Base-by-base conservation (phyloP, 306 rosid species). In the Vigna mungo region DNA sequence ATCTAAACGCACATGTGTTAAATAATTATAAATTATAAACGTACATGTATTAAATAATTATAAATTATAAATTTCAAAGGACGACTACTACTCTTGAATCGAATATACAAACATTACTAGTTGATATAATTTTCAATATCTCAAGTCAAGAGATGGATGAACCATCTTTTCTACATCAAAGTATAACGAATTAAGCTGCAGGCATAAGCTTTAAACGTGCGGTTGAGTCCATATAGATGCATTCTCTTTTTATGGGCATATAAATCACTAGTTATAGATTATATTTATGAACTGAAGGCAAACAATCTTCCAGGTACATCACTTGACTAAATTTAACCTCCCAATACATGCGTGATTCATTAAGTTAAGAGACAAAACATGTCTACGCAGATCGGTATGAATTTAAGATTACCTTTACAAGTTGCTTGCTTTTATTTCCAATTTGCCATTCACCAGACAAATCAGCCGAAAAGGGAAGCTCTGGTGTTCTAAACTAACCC, bases 201-300 rank as follows among this genome's bases (percentile, higher is more conserved):
- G 23, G 37, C 14, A 3, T 36, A 17, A 53, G 20, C 64, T 71
- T 34, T 34, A 53, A 52, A 12, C 13, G 64, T 7, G 9, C n/a
- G 59, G 59, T 48, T 68, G 15, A 68, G 59, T 53, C 3, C 10
- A 53, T 16, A 17, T 4, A 20, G 4, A 41, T 11, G 11, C 54
- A 43, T 4, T 41, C 10, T 20, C 44, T 39, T 76, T 63, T 51
- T 12, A 61, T 13, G 36, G 60, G 37, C 9, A 8, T 14, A 37
- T 37, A 71, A 72, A 72, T 72, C 44, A 6, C 18, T 58, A 9
- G 77, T 58, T 13, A 43, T 12, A 17, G 16, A 34, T 39, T 55
- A 9, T 74, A 74, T 69, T 27, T 18, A 44, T 68, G 55, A 78
- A 59, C 71, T 43, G 34, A 78, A 70, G 62, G 14, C 56, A 61